These are phyloP conservation scores for Nicotiana attenuata DNA, from an alignment of 257 asterid species.

Conservation along the genomic window DNA sequence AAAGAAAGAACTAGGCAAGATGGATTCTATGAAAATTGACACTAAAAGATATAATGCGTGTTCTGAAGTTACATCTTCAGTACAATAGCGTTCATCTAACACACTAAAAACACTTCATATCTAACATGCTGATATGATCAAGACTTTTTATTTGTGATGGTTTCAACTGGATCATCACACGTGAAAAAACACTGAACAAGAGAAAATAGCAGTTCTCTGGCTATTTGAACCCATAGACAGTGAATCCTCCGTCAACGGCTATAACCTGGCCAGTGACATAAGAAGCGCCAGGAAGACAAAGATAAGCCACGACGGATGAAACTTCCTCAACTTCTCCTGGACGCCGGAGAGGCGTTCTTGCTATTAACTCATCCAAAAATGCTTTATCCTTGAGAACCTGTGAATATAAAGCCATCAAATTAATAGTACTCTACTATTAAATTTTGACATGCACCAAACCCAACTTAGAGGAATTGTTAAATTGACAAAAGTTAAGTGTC, in stretches of 20 bases:
- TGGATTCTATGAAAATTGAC: neutral
- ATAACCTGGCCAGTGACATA: slow-evolving; percentile 76
- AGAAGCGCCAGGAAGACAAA: slow-evolving; percentile 82
- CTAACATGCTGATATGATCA: neutral
- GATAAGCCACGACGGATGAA: slow-evolving; percentile 67
- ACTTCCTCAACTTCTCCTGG: slow-evolving; percentile 71
- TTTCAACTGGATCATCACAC: neutral
- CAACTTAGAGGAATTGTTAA: neutral
- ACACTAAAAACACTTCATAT: neutral
- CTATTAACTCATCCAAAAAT: slow-evolving; percentile 43
- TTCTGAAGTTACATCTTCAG: neutral
- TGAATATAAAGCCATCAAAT: slow-evolving; percentile 12
- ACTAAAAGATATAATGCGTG: neutral
- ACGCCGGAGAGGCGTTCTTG: slow-evolving; percentile 71
- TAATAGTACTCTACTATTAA: too few relatives aligned
- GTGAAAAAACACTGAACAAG: neutral
- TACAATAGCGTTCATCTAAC: neutral
- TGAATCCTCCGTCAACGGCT: slow-evolving; percentile 82
- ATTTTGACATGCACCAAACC: too few relatives aligned
- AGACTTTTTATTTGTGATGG: neutral
- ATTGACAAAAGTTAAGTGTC: neutral
- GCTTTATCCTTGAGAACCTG: slow-evolving; percentile 62
- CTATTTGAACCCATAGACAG: slow-evolving; percentile 51
- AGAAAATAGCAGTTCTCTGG: neutral
- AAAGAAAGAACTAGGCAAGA: neutral